Evolutionary conservation across 805 yeast species (phyloP), one percentile per base, ranked within the genome.

Genomic region (Candida mattraensis): DNA sequence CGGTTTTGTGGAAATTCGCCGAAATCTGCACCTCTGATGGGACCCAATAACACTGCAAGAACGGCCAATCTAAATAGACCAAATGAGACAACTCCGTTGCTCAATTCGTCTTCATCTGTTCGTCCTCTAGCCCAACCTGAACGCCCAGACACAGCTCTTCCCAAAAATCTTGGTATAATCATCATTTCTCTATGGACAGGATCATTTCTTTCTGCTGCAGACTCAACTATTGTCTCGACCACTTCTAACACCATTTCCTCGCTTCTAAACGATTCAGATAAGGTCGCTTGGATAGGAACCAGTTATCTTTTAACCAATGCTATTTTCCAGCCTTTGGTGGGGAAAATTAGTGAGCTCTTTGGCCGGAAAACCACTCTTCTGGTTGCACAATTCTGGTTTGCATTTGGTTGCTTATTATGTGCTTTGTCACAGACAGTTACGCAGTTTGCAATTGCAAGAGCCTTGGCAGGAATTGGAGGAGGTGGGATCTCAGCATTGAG

Each of bases 281-380:
- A 69, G 41, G 61, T 76, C 5, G 61, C 78, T 3, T 83, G 91
- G 89, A 81, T 83, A 3, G 87, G 88, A 3, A 77, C 88, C 0
- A 74, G 85, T 1, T 78, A 81, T 36, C 63, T 85, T 20, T 60
- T 85, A 18, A 80, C 89, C 1, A 78, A 76, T 42, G 74, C 86
- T 3, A 84, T 85, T 1, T 80, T 82, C 56, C 89, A 83, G 58
- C 89, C 87, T 0, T 54, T 84, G 17, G 80, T 78, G 37, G 93
- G 91, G 4, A 74, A 81, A 39, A 62, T 83, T 20, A 73, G 83
- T 27, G 91, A 85, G 46, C 73, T 84, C 15, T 64, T 72, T 43
- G 83, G 84, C 5, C 60, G 84, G 32, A 69, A 69, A 36, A 56
- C 61, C 8, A 64, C 73, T 7, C 53, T 76, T 7, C 40, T 75